Conservation (phyloP, 257 asterid genomes). For the Fraxinus pennsylvanica region DNA sequence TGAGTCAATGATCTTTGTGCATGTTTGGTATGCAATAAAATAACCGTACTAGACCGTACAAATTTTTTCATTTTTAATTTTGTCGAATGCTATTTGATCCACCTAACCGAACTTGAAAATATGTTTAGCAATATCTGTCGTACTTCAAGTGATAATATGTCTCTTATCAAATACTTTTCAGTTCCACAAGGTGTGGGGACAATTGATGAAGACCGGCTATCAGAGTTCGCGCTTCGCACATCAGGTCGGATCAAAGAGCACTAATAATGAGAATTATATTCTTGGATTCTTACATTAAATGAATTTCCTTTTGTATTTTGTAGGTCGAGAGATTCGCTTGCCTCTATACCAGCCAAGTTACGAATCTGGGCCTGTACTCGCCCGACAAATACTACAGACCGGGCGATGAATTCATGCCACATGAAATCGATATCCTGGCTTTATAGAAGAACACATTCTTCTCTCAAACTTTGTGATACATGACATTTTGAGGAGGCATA, state of each 20-base stretch:
- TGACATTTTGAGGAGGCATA: background rate
- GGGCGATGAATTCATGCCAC: constrained; percentile 97
- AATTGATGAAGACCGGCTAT: constrained; percentile 94
- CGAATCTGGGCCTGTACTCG: constrained; percentile 78
- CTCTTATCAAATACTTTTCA: constrained; percentile 32
- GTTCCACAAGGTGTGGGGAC: constrained; percentile 99
- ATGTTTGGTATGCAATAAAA: background rate
- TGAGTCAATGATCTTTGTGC: background rate
- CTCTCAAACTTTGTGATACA: background rate
- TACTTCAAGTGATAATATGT: background rate
- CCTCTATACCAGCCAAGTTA: constrained; percentile 85
- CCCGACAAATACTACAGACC: constrained; percentile 95
- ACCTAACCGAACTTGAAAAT: background rate
- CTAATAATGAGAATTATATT: background rate
- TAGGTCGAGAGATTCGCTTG: constrained; percentile 99
- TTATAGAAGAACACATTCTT: constrained; percentile 24
- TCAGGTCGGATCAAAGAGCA: constrained; percentile 54
- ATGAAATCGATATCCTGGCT: constrained; percentile 68
- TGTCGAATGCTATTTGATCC: background rate
- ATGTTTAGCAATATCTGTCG: background rate
- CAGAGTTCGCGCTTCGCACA: constrained; percentile 98
- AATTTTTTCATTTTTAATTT: too few relatives aligned
- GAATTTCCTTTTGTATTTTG: background rate
- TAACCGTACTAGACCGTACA: too few relatives aligned
- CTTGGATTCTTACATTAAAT: background rate